Conservation (phyloP, 2,329 filamentous ascomycete species). For the Phialophora macrospora region DNA sequence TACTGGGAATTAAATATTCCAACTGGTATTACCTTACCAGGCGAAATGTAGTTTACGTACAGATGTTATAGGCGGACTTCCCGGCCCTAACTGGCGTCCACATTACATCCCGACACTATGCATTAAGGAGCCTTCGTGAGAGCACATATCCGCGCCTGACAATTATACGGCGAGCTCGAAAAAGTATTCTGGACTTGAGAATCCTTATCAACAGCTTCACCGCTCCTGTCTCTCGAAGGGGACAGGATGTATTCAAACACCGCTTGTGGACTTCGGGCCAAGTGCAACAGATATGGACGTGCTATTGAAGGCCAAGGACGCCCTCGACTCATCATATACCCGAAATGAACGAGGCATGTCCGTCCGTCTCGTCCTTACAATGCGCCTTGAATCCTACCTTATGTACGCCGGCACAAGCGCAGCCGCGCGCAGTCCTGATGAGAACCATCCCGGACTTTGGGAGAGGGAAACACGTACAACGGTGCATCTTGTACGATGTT, state of each 20-base stretch:
- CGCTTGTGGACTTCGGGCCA: not conserved
- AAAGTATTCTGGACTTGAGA: no score
- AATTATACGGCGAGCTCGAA: no score
- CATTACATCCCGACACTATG: not conserved
- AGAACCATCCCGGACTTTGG: not conserved
- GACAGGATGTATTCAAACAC: not conserved
- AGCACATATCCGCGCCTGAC: no score
- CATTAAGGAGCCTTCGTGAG: not conserved
- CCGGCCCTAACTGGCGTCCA: not conserved
- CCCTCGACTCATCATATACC: not conserved
- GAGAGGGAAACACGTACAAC: not conserved
- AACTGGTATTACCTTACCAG: no score
- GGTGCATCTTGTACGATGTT: not conserved
- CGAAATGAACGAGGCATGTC: not conserved
- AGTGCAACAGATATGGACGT: not conserved
- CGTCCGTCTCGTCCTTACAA: not conserved
- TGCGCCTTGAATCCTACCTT: not conserved
- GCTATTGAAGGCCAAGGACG: constrained; percentile 3
- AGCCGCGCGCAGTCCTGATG: not conserved
- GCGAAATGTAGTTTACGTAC: no score
- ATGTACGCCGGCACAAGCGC: not conserved
- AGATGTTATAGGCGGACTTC: not conserved
- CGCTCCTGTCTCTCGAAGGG: not conserved
- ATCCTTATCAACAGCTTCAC: not conserved
- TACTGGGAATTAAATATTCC: not conserved